Evolutionary conservation across 176 grass and related monocot species (phyloP).

Genomic region (Alopecurus myosuroides): DNA sequence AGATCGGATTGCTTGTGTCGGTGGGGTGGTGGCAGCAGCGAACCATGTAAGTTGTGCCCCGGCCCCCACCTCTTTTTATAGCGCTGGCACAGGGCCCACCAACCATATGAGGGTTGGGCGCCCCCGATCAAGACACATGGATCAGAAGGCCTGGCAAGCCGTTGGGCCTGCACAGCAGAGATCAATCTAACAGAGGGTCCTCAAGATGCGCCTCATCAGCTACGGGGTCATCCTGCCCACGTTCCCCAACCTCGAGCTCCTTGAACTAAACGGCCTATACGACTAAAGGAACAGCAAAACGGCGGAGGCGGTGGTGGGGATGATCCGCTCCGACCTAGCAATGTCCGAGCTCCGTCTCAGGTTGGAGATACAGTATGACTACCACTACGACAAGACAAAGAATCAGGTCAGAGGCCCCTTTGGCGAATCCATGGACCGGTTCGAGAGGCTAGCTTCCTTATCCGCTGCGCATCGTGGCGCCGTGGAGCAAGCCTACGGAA

Average conservation of each 20-base stretch:
- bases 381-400: background rate
- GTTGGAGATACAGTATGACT: background rate
- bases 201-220: background rate
- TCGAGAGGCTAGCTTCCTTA: background rate
- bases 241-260: slow-evolving; percentile 5
- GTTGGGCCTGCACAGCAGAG: no score
- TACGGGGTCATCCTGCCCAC: background rate
- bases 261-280: background rate
- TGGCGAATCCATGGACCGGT: background rate
- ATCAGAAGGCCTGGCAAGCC: no score
- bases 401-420: background rate
- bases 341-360: background rate
- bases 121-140: no score
- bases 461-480: background rate
- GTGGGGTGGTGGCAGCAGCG: no score
- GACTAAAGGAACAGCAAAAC: background rate
- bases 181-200: no score
- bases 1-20: no score
- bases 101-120: no score
- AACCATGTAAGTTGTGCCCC: no score
- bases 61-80: no score
- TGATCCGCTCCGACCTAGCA: background rate
- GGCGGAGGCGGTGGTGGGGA: background rate
- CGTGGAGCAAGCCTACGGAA: background rate
- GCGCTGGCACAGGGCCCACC: no score